Evolutionary conservation across 2,329 filamentous ascomycete genomes (phyloP).

Genomic region (Xylaria sp.): DNA sequence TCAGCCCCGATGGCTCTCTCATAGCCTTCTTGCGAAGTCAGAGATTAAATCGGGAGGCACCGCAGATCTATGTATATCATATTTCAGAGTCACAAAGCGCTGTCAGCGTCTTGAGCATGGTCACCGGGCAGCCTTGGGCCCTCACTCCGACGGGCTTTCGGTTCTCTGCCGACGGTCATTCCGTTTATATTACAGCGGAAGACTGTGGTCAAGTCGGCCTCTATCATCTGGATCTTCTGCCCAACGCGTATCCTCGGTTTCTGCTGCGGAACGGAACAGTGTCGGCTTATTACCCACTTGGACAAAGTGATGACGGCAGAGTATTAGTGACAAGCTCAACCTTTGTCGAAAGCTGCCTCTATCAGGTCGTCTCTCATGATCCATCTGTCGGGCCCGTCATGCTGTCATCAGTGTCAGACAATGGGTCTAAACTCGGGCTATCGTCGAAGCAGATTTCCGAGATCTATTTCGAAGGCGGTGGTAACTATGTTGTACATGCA

Average conservation of each 20-base stretch:
- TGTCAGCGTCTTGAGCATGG: slow-evolving; percentile 47
- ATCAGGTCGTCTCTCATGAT: slow-evolving; percentile 50
- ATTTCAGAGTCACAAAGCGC: slow-evolving; percentile 44
- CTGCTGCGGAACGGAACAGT: slow-evolving; percentile 16
- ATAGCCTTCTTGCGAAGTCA: slow-evolving; percentile 50
- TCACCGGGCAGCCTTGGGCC: slow-evolving; percentile 43
- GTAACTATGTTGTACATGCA: slow-evolving; percentile 52
- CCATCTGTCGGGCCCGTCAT: slow-evolving; percentile 40
- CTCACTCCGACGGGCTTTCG: slow-evolving; percentile 50
- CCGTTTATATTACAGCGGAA: slow-evolving; percentile 51
- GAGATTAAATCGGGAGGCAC: slow-evolving; percentile 7
- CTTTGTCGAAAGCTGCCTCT: slow-evolving; percentile 54
- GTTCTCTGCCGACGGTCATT: slow-evolving; percentile 51
- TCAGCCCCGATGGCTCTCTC: slow-evolving; percentile 53
- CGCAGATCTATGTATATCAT: slow-evolving; percentile 49
- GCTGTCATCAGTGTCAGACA: slow-evolving; percentile 49
- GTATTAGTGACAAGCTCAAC: slow-evolving; percentile 54
- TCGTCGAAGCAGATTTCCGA: slow-evolving; percentile 54
- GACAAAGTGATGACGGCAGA: slow-evolving; percentile 43
- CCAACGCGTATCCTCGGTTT: slow-evolving; percentile 28
- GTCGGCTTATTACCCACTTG: slow-evolving; percentile 34
- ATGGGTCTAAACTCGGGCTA: slow-evolving; percentile 51
- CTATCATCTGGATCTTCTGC: slow-evolving; percentile 50
- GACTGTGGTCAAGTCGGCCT: slow-evolving; percentile 51
- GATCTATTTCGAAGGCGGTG: slow-evolving; percentile 54